Evolutionary conservation across 2,329 filamentous ascomycete genomes (phyloP), one percentile per base, ranked within the genome.

Genomic region (Aschersonia sp.): DNA sequence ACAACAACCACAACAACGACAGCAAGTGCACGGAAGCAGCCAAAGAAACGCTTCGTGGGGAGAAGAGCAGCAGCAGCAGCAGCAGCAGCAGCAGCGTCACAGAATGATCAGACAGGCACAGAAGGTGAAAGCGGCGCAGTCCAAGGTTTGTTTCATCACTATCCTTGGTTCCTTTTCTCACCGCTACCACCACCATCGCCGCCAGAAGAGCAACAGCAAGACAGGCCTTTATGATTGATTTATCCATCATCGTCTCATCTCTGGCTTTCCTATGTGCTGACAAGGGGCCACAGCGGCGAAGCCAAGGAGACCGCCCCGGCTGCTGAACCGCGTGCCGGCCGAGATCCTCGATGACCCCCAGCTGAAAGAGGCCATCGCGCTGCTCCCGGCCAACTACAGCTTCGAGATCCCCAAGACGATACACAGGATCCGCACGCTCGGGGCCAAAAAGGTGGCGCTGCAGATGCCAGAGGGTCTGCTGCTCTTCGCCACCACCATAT

Each of bases 321-420:
- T 88, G n/a, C 67, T 97, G 51, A 97, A 96, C 62, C 86, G 92
- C 60, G 85, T 98, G 1, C 90, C 92, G 2, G 74, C 81, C 12
- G 84, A 90, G 53, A 95, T 98, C 53, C 72, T 92, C 22, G 76
- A 94, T 53, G 84, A 98, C 58, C 72, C 81, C 44, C 85, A 84
- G 44, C 85, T 98, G 58, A 90, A 90, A 63, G 83, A 81, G 43
- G 92, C 92, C 4, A 88, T 97, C 50, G 74, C 80, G 5, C 76
- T 98, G 33, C 78, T 98, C 2, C 92, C 92, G 1, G 71, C 79
- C n/a, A 98, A 98, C 70, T 98, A 98, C 74, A 90, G 86, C 57
- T 98, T 98, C 63, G 92, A 98, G 69, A 88, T 98, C 48, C 92
- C 87, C 62, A 98, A 98, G 69, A 98, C 92, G 7, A 94, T 98